Base-by-base conservation (phyloP, 441 rosid species). In the Gossypium lobatum region DNA sequence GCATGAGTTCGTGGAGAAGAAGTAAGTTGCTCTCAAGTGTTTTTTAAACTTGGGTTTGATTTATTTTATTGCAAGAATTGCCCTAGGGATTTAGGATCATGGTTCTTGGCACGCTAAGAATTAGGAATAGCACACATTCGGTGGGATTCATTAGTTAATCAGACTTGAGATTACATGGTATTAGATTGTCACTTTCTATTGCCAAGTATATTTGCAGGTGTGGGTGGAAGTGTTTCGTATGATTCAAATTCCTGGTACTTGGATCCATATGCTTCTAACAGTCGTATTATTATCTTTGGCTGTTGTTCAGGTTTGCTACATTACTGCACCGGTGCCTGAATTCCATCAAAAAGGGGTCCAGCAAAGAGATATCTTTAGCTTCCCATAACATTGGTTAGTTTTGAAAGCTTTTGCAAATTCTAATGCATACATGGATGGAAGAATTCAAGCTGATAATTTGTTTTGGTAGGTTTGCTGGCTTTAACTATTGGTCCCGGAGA, bases 401-500 rank as follows among this genome's bases (percentile, higher is more conserved):
- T 64, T 54, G 53, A 73, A 50, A 16, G 39, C 21, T 66, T 34
- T 17, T 63, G 21, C 26, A 48, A 48, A 48, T 17, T 31, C 11
- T 73, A 10, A 26, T 45, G 65, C 26, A 4, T 2, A 3, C 14
- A 46, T 0, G 59, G 17, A 45, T 34, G 46, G 20, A 50, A 50
- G 39, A 11, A 66, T 26, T 7, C 2, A 50, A 46, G 75, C 62
- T 18, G 18, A 18, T 50, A 39, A 45, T 75, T 72, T 50, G 50
- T 73, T 76, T 77, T 79, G 79, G 20, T 75, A 95, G 99, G 98
- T 61, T 82, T 91, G 83, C 79, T 91, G 83, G 92, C 94, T 52
- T 82, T 93, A 70, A 93, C 96, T 63, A 91, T 89, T 73, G 95
- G 98, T 45, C 83, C 52, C 18, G 93, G 94, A 58, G 85, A 85